Conservation (phyloP, 129 eudicot genomes). For the Artemisia argyi region DNA sequence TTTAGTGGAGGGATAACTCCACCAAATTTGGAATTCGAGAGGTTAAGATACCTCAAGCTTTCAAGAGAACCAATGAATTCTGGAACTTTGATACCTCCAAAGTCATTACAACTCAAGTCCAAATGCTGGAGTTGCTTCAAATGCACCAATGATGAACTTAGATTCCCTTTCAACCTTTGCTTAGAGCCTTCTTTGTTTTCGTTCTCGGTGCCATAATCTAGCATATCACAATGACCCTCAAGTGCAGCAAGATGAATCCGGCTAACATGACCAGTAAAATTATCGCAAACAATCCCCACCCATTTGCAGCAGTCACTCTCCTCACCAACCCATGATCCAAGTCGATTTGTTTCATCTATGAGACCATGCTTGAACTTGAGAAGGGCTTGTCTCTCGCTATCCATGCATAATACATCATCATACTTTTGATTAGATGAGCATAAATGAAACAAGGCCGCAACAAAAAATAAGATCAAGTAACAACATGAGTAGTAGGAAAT, state of each 20-base stretch:
- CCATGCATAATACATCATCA: slow-evolving; percentile 20
- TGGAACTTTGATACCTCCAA: slow-evolving; percentile 14
- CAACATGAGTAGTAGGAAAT: not conserved
- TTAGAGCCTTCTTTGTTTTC: not conserved
- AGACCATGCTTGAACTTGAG: slow-evolving; percentile 27
- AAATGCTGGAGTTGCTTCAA: slow-evolving; percentile 12
- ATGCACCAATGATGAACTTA: slow-evolving; percentile 8
- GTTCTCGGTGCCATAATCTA: not conserved
- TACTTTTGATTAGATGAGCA: slow-evolving; percentile 11
- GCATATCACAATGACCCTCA: not conserved
- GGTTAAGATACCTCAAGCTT: slow-evolving; percentile 20
- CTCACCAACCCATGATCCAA: slow-evolving; percentile 26
- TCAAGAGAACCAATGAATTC: not conserved
- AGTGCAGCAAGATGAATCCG: slow-evolving; percentile 17
- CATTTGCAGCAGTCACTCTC: slow-evolving; percentile 14
- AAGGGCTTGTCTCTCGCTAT: slow-evolving; percentile 22
- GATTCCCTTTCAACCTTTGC: slow-evolving; percentile 6
- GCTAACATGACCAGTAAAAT: slow-evolving; percentile 26
- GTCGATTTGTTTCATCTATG: slow-evolving; percentile 14
- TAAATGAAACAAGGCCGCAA: slow-evolving; percentile 12
- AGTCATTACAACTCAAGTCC: slow-evolving; percentile 19
- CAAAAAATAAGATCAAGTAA: slow-evolving; percentile 14
- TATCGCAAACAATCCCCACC: slow-evolving; percentile 23
- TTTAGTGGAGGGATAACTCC: not conserved
- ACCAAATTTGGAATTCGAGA: not conserved